phyloP scores from a whole-genome alignment of 495 filamentous ascomycete species.

The Tuber brumale region DNA sequence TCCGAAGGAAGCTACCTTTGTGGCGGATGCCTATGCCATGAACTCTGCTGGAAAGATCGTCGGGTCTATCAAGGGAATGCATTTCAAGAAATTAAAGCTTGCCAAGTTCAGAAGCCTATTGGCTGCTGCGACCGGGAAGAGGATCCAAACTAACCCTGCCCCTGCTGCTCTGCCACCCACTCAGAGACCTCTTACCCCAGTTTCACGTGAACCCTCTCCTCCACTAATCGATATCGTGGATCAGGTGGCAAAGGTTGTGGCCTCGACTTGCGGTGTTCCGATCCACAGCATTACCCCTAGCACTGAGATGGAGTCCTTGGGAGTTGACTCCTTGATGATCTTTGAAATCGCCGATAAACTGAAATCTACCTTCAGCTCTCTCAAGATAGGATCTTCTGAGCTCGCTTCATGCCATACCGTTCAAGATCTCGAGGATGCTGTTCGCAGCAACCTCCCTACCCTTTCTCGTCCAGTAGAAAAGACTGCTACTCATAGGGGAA shows the following conservation, averaged over 20 bases:
- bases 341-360: conserved; percentile 52
- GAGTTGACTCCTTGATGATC: conserved; percentile 58
- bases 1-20: conserved; percentile 43
- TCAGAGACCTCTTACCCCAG: not conserved
- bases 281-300: conserved; percentile 57
- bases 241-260: conserved; percentile 49
- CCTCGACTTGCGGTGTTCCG: conserved; percentile 62
- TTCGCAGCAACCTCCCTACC: conserved; percentile 33
- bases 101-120: conserved; percentile 28
- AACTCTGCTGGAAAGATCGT: conserved; percentile 29
- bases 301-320: conserved; percentile 52
- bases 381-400: conserved; percentile 46
- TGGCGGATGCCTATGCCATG: conserved; percentile 33
- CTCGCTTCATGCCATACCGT: conserved; percentile 54
- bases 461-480: conserved; percentile 10
- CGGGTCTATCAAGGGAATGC: conserved; percentile 29
- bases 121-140: conserved; percentile 22
- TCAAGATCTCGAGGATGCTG: conserved; percentile 42
- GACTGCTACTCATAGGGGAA: not conserved
- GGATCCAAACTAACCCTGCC: not conserved
- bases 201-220: conserved; percentile 9
- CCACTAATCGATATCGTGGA: conserved; percentile 19
- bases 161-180: conserved; percentile 8
- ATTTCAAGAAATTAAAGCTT: conserved; percentile 34
- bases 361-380: conserved; percentile 55